phyloP scores from a whole-genome alignment of 257 asterid genomes.

The Solanum microdontum region DNA sequence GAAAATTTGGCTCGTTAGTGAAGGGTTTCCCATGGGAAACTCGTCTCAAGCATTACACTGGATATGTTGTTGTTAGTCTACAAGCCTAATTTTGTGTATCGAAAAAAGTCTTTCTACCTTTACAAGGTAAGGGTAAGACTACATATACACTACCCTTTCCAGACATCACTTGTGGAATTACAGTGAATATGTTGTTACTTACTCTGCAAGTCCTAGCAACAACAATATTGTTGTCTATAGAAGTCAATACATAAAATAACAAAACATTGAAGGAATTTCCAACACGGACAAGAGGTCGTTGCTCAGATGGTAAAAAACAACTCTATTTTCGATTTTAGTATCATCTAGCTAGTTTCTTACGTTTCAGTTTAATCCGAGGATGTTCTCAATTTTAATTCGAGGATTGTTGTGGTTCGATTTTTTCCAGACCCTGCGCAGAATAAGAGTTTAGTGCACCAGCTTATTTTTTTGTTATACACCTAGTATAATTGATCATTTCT shows the following conservation, averaged over 20 bases:
- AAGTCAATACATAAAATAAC: not conserved
- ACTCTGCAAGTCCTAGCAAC: too few relatives aligned
- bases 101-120: not conserved
- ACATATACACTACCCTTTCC: not conserved
- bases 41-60: not conserved
- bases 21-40: not conserved
- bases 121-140: not conserved
- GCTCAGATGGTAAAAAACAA: not conserved
- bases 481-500: not conserved
- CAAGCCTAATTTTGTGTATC: not conserved
- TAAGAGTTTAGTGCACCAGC: too few relatives aligned
- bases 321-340: too few relatives aligned
- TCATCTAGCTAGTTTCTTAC: not conserved
- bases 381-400: too few relatives aligned
- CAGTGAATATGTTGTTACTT: not conserved
- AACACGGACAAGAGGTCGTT: not conserved
- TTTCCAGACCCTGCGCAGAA: too few relatives aligned
- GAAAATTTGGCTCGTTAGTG: not conserved
- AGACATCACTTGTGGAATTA: not conserved
- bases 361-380: not conserved
- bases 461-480: not conserved
- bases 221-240: too few relatives aligned
- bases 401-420: not conserved
- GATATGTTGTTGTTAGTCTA: not conserved
- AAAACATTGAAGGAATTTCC: not conserved